Evolutionary conservation across 306 rosid species (phyloP).

Genomic region (Lathyrus tuberosus): DNA sequence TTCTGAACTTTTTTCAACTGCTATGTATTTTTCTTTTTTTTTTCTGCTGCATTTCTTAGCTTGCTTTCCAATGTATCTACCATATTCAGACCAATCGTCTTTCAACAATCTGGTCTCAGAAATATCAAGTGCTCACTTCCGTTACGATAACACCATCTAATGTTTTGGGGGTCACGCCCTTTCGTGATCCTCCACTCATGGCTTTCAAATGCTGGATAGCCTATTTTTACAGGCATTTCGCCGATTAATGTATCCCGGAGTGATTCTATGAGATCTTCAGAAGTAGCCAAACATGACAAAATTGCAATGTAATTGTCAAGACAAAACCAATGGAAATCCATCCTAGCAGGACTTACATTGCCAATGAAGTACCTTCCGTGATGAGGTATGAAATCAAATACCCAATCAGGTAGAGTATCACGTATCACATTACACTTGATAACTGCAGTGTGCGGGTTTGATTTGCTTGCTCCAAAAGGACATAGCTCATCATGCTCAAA

Average conservation of each 20-base stretch:
- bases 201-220: slow-evolving; percentile 81
- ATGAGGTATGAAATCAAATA: slow-evolving; percentile 79
- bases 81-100: no score
- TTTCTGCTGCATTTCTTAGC: no score
- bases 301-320: slow-evolving; percentile 85
- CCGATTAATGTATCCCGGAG: slow-evolving; percentile 84
- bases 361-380: slow-evolving; percentile 87
- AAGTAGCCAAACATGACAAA: slow-evolving; percentile 82
- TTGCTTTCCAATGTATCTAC: no score
- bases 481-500: no score
- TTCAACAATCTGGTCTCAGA: no score
- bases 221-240: slow-evolving; percentile 81
- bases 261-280: slow-evolving; percentile 83
- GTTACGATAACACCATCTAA: slow-evolving; percentile 90
- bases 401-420: slow-evolving; percentile 93
- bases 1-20: no score
- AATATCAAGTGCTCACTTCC: no score
- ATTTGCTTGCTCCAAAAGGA: no score
- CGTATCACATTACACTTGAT: slow-evolving; percentile 89
- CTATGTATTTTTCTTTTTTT: no score
- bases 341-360: slow-evolving; percentile 87
- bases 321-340: slow-evolving; percentile 92
- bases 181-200: slow-evolving; percentile 75
- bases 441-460: slow-evolving; percentile 87
- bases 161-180: slow-evolving; percentile 83